Base-by-base conservation (phyloP, 1,139 yeast species). In the Diutina rugosa region DNA sequence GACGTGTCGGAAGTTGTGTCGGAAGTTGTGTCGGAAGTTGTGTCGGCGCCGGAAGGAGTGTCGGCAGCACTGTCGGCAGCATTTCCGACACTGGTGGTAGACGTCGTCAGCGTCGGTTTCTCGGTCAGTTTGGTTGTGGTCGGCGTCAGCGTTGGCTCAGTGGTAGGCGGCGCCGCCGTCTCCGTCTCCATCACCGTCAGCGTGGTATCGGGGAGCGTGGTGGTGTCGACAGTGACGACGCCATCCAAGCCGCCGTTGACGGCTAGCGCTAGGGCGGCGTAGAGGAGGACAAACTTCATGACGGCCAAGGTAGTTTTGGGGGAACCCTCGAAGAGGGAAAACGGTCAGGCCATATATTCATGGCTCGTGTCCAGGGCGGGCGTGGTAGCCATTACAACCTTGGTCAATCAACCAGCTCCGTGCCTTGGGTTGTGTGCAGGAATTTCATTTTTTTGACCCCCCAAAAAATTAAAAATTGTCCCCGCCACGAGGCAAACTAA, bases 201-300 rank as follows among this genome's bases (percentile, higher is more conserved):
- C 14, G 53, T 49, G 12, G 12, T 32, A 12, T 49, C 53, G 29
- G 53, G 44, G 5, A 30, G 44, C 7, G 41, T 49, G 29, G 53
- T 49, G 53, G 53, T 49, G 29, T 29, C 53, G 41, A 49, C 53
- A 16, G 53, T 49, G 44, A 38, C 32, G 29, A 49, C 53, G 32
- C 32, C 28, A 16, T 49, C 53, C 44, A 49, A 49, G 9, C 53
- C 53, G 7, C 53, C 53, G 32, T 49, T 49, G 8, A 30, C 26
- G 5, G 53, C 53, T 1, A 49, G n/a, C 29, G 18, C 53, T 6
- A 21, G 21, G 18, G 45, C 44, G 16, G 44, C 53, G 32, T 29
- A 49, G 6, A 49, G 18, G 44, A 30, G 45, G 28, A 32, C 32
- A 30, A 32, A 18, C 32, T 16, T 30, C 53, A 49, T 49, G n/a